Conservation (phyloP, 345 rosid species). For the Trapa incisa region DNA sequence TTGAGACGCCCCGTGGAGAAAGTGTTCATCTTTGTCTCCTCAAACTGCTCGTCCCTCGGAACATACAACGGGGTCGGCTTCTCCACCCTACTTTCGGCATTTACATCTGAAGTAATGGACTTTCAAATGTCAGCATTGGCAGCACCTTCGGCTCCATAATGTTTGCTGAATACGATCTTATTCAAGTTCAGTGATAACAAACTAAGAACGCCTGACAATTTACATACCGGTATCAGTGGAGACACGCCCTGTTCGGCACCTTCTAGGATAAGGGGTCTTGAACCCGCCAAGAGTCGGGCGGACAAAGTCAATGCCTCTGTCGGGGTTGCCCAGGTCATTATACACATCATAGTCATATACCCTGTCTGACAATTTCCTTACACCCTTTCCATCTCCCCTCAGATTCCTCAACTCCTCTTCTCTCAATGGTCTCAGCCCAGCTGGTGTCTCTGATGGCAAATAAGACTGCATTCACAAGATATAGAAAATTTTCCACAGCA, state of each 20-base stretch:
- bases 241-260: slow-evolving; percentile 84
- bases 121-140: not conserved
- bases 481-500: not conserved
- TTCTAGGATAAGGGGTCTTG: slow-evolving; percentile 63
- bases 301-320: slow-evolving; percentile 39
- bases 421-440: slow-evolving; percentile 53
- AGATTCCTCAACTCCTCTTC: slow-evolving; percentile 54
- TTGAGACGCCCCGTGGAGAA: slow-evolving; percentile 70
- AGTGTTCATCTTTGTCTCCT: slow-evolving; percentile 55
- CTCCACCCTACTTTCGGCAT: slow-evolving; percentile 79
- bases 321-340: slow-evolving; percentile 94
- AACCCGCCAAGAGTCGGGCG: slow-evolving; percentile 73
- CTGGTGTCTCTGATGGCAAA: slow-evolving; percentile 72
- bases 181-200: not conserved
- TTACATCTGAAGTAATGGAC: slow-evolving; percentile 24
- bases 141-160: not conserved
- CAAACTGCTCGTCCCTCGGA: slow-evolving; percentile 92
- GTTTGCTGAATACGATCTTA: not conserved
- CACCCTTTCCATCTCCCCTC: slow-evolving; percentile 66
- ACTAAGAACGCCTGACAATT: not conserved
- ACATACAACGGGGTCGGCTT: slow-evolving; percentile 86
- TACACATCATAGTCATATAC: slow-evolving; percentile 72
- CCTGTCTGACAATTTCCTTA: slow-evolving; percentile 65
- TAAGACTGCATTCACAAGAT: slow-evolving; percentile 57
- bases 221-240: slow-evolving; percentile 45